Percentiles rank a stretch among this genome's conserved stretches.
These are phyloP conservation scores for Podila verticillata DNA, from an alignment of 192 early-diverging fungal species.

Conservation along the genomic window DNA sequence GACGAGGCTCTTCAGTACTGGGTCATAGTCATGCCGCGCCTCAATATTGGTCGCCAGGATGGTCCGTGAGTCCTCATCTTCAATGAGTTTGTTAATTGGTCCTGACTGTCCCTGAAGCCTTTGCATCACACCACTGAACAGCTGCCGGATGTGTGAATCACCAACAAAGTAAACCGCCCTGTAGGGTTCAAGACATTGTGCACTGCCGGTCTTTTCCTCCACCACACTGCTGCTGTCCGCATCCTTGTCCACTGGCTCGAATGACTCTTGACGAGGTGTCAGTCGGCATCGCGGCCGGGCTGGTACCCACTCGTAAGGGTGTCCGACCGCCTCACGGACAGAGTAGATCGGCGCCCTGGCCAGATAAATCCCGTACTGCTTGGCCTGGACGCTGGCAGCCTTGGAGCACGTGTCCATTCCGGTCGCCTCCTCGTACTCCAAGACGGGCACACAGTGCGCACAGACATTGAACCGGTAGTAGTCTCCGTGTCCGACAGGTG, in stretches of 20 bases:
- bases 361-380: conserved; percentile 27
- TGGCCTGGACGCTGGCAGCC: conserved; percentile 2
- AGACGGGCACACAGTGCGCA: conserved; percentile 19
- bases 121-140: conserved; percentile 26
- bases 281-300: conserved; percentile 26
- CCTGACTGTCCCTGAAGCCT: conserved; percentile 20
- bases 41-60: conserved; percentile 3
- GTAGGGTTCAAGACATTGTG: conserved; percentile 5
- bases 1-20: background rate
- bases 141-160: conserved; percentile 17
- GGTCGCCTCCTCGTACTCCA: conserved; percentile 13
- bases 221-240: conserved; percentile 6
- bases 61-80: background rate
- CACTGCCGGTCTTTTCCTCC: conserved; percentile 9
- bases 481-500: background rate
- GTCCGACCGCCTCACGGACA: conserved; percentile 13
- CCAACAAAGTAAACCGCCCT: conserved; percentile 32
- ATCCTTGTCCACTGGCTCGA: conserved; percentile 4
- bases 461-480: conserved; percentile 34
- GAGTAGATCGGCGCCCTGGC: conserved; percentile 17
- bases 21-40: conserved; percentile 10
- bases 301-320: conserved; percentile 40
- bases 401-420: conserved; percentile 18
- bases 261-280: conserved; percentile 9
- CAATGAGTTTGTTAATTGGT: background rate